Conservation (phyloP, 306 rosid species). For the Malus fusca region DNA sequence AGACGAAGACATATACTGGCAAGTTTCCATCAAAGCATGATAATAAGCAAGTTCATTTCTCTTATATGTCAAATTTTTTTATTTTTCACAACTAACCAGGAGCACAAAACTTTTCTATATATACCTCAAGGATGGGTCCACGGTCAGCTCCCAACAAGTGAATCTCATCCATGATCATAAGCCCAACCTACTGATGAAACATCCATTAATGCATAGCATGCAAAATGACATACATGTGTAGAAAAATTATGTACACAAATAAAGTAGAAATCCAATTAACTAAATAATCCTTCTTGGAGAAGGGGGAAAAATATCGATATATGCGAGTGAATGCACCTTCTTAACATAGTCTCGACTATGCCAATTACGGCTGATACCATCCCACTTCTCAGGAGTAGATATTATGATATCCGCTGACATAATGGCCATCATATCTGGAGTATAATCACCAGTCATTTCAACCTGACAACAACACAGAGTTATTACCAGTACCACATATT, state of each 20-base stretch:
- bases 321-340: slow-evolving; percentile 43
- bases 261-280: neutral
- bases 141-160: slow-evolving; percentile 98
- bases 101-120: neutral
- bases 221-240: neutral
- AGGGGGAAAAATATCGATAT: neutral
- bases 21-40: neutral
- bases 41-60: neutral
- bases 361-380: slow-evolving; percentile 99
- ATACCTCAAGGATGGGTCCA: slow-evolving; percentile 98
- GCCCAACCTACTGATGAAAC: slow-evolving; percentile 70
- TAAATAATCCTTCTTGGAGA: neutral
- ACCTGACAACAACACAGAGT: slow-evolving; percentile 46
- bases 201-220: neutral
- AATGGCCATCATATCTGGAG: slow-evolving; percentile 91
- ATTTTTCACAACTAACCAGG: neutral
- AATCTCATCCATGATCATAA: slow-evolving; percentile 88
- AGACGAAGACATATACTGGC: neutral
- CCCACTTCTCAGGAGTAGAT: slow-evolving; percentile 99
- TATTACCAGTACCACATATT: slow-evolving; percentile 13
- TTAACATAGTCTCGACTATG: slow-evolving; percentile 89
- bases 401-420: slow-evolving; percentile 88
- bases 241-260: neutral
- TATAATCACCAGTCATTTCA: slow-evolving; percentile 98
- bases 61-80: neutral